These are phyloP conservation scores for Teratosphaeria destructans DNA, from an alignment of 2,329 filamentous ascomycete genomes.

Conservation along the genomic window DNA sequence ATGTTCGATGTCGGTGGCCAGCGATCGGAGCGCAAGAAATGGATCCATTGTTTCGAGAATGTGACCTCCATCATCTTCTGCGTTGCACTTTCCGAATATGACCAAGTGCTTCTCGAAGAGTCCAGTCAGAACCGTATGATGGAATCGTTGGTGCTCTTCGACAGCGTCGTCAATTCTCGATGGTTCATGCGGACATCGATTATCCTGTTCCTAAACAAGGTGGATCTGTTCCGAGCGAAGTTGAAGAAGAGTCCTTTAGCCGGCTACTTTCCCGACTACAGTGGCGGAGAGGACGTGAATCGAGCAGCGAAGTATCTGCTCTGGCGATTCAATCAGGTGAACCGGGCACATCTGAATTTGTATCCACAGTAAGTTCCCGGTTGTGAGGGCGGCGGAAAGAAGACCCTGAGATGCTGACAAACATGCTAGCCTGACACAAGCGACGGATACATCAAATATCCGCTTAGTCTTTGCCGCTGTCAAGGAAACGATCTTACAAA, in stretches of 20 bases:
- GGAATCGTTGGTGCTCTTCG: slow-evolving; percentile 91
- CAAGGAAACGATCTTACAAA: slow-evolving; percentile 97
- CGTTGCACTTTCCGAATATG: slow-evolving; percentile 94
- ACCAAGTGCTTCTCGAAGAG: slow-evolving; percentile 92
- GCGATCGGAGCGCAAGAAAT: slow-evolving; percentile 96
- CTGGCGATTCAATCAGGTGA: slow-evolving; percentile 98
- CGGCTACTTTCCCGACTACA: slow-evolving; percentile 97
- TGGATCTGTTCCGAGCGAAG: slow-evolving; percentile 95
- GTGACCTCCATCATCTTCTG: slow-evolving; percentile 99
- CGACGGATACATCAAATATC: slow-evolving; percentile 97
- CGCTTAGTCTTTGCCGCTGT: slow-evolving; percentile 95
- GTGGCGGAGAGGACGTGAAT: slow-evolving; percentile 93
- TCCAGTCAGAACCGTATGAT: slow-evolving; percentile 99
- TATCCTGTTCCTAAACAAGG: slow-evolving; percentile 97
- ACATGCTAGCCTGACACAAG: slow-evolving; percentile 73
- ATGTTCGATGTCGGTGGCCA: slow-evolving; percentile 99
- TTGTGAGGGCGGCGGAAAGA: too few relatives aligned
- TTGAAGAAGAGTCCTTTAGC: slow-evolving; percentile 77
- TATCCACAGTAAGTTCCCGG: slow-evolving; percentile 76
- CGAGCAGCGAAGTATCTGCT: slow-evolving; percentile 94
- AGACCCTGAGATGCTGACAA: background rate
- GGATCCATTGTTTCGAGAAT: slow-evolving; percentile 99
- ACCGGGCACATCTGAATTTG: slow-evolving; percentile 86
- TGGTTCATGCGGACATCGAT: slow-evolving; percentile 99
- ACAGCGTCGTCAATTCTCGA: slow-evolving; percentile 95